phyloP scores from a whole-genome alignment of 2,329 filamentous ascomycete species.

The Fusarium marasasianum region DNA sequence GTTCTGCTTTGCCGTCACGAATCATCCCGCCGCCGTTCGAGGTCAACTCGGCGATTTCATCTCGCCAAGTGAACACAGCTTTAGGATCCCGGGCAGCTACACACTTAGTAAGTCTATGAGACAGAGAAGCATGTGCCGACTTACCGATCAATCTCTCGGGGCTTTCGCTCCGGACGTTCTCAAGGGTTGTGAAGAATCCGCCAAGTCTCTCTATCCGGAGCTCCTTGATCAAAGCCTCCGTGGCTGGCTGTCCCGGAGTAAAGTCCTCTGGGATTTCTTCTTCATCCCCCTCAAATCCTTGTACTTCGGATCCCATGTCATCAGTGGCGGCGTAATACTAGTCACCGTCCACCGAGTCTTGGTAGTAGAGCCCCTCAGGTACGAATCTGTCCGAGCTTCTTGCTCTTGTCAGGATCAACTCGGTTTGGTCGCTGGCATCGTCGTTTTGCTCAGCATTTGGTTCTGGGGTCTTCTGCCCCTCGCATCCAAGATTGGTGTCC shows the following conservation, averaged over 20 bases:
- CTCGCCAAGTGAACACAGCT: neutral
- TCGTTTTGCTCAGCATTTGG: neutral
- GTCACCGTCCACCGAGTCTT: neutral
- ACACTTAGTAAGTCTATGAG: neutral
- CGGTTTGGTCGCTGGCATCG: neutral
- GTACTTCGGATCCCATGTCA: neutral
- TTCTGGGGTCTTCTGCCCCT: neutral
- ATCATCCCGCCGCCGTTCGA: neutral
- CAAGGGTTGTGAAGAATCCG: neutral
- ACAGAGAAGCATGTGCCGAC: neutral
- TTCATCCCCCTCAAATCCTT: neutral
- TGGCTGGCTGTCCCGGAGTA: neutral
- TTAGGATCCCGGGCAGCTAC: neutral
- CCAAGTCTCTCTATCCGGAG: neutral
- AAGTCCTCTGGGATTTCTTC: neutral
- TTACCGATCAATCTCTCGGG: neutral
- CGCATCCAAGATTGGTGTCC: neutral
- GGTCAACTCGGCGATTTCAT: neutral
- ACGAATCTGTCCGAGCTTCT: neutral
- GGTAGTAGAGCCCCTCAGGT: neutral
- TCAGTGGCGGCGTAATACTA: neutral
- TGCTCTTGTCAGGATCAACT: neutral
- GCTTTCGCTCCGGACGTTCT: neutral
- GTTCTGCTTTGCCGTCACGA: neutral
- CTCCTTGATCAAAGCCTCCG: neutral